A percentile compares a stretch with the other conserved stretches of the same genome.
These are phyloP conservation scores for Thermothielavioides terrestris DNA, from an alignment of 495 filamentous ascomycete genomes.

Conservation along the genomic window DNA sequence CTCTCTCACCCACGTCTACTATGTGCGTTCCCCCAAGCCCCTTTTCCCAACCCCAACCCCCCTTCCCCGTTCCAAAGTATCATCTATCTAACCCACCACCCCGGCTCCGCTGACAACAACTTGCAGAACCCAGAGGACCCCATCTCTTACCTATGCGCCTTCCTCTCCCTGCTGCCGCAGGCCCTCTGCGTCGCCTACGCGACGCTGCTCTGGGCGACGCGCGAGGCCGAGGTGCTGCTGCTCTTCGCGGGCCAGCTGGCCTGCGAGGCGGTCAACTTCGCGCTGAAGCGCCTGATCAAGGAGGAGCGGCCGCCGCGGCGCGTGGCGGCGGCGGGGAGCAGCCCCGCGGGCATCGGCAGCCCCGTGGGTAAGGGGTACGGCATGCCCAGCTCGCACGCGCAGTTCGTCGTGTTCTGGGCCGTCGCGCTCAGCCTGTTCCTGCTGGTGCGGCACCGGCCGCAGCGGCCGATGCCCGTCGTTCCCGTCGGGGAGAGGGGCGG, in stretches of 20 bases:
- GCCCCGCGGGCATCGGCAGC: neutral
- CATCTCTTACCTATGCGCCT: constrained; percentile 79
- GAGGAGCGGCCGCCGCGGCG: constrained; percentile 79
- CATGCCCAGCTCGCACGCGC: constrained; percentile 97
- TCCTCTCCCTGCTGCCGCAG: constrained; percentile 87
- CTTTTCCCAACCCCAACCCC: neutral
- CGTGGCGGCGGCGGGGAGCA: neutral
- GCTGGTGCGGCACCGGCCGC: constrained; percentile 62
- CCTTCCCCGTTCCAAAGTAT: constrained; percentile 13
- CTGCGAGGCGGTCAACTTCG: constrained; percentile 91
- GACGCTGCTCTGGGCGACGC: constrained; percentile 79
- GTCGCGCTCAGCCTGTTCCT: constrained; percentile 76
- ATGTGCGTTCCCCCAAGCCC: constrained; percentile 47
- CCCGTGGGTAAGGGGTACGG: constrained; percentile 76
- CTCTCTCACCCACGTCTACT: constrained; percentile 92
- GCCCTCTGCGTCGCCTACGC: constrained; percentile 81
- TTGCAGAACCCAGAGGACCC: constrained; percentile 87
- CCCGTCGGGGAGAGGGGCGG: neutral
- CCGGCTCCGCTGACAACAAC: neutral
- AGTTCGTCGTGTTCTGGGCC: constrained; percentile 87
- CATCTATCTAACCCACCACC: constrained; percentile 4
- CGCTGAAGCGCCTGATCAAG: constrained; percentile 80
- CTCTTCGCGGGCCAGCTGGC: constrained; percentile 89
- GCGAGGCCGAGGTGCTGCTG: constrained; percentile 80
- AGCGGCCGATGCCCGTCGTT: neutral